A percentile compares a stretch with the other conserved stretches of the same genome.
Conservation (phyloP, 495 filamentous ascomycete species). For the Penicillium angulare region DNA sequence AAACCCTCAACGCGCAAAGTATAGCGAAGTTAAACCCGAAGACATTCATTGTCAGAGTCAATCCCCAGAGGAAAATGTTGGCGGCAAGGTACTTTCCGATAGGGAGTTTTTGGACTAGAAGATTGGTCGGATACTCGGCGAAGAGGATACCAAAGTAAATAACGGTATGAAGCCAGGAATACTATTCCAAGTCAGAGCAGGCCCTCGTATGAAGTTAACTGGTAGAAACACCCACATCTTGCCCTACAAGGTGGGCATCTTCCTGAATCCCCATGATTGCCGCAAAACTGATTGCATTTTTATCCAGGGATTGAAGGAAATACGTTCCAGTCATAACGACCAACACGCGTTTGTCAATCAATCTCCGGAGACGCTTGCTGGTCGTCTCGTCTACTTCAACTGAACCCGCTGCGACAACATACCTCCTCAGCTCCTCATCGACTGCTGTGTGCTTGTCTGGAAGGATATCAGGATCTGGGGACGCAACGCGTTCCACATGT, state of each 20-base stretch:
- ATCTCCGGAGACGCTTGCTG: conserved; percentile 37
- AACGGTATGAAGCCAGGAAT: conserved; percentile 48
- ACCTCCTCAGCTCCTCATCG: too few species aligned
- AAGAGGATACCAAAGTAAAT: conserved; percentile 46
- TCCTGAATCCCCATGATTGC: conserved; percentile 44
- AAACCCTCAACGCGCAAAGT: conserved; percentile 39
- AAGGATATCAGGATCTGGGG: too few species aligned
- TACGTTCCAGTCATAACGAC: conserved; percentile 34
- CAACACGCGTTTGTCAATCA: conserved; percentile 50
- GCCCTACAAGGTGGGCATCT: conserved; percentile 37
- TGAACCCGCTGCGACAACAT: too few species aligned
- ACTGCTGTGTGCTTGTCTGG: too few species aligned
- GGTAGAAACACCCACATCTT: too few species aligned
- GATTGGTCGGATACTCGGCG: conserved; percentile 20
- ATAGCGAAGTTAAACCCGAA: background rate
- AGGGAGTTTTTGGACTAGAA: conserved; percentile 26
- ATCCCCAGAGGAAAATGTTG: conserved; percentile 21
- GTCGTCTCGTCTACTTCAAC: too few species aligned
- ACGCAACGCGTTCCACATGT: too few species aligned
- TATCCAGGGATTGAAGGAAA: conserved; percentile 53
- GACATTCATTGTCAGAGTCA: background rate
- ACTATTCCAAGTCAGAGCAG: too few species aligned
- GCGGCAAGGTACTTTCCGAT: conserved; percentile 48
- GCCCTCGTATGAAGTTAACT: too few species aligned
- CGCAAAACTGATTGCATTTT: conserved; percentile 49